Base-by-base conservation (phyloP, 371 early-diverging fungal species). In the Scutellospora calospora region DNA sequence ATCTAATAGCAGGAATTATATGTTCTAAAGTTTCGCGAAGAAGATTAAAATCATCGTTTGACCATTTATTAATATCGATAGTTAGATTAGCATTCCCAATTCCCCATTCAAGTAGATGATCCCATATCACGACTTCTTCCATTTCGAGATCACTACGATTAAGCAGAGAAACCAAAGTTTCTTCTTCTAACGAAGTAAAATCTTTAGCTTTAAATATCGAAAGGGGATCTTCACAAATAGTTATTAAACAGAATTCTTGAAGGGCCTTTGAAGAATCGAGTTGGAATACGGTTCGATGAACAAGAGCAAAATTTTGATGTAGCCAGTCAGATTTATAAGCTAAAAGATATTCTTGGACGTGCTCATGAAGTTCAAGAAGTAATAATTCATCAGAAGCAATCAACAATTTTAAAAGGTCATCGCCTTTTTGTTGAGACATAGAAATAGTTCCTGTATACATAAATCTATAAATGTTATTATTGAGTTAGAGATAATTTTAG, bases 81-180 rank as follows among this genome's bases (percentile, higher is more conserved):
- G 63, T 51, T 4, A 77, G 35, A 38, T 49, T 22, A 11, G 65
- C 18, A 77, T 77, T 77, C 18, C 45, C 78, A 16, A 77, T 65
- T 14, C 78, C 78, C 78, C 78, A 77, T 63, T 77, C 65, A 20
- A 65, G 27, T 12, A 77, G 11, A 51, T 65, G 78, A 25, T 77
- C 78, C 78, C 78, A 77, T 5, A 77, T 65, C 14, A 55, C 78
- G 20, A 65, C 33, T 77, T 77, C 78, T 29, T 77, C 76, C 76
- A 76, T 57, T 52, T 62, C 38, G 11, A 76, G 25, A 76, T 76
- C 76, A 60, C 35, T 60, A 25, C 76, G 60, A 52, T 22, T 41
- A 25, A 76, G 25, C 14, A 76, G 41, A 25, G 20, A 5, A 25
- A 62, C 12, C 22, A 76, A 76, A 5, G 38, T 76, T 54, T 57